Conservation (phyloP, 768 basidiomycete genomes). For the Kwoniella heveanensis region DNA sequence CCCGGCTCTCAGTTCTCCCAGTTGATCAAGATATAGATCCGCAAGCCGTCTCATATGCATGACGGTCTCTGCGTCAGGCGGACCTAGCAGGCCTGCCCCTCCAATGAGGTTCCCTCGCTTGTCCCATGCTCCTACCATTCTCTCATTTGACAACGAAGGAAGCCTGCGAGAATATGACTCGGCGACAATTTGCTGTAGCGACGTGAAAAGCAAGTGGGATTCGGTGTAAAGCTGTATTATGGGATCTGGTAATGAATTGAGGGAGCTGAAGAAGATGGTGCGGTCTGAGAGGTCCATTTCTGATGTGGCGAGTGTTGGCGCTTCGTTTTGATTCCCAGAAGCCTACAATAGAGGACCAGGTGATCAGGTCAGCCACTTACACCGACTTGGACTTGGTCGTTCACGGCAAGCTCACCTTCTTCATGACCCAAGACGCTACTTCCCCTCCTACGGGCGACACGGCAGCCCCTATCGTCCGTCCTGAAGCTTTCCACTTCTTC, state of each 20-base stretch:
- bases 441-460: conserved; percentile 40
- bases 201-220: conserved; percentile 48
- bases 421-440: conserved; percentile 38
- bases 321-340: conserved; percentile 27
- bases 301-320: conserved; percentile 15
- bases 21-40: conserved; percentile 43
- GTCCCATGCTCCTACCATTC: conserved; percentile 39
- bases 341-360: no score
- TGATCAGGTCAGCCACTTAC: no score
- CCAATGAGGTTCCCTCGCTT: conserved; percentile 31
- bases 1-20: conserved; percentile 27
- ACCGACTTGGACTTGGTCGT: no score
- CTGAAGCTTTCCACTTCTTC: conserved; percentile 37
- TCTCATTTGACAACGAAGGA: conserved; percentile 19
- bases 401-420: conserved; percentile 16
- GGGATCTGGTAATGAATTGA: conserved; percentile 25
- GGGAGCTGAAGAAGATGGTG: conserved; percentile 35
- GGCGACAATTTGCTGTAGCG: conserved; percentile 45
- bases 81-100: conserved; percentile 31
- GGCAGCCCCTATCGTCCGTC: conserved; percentile 27
- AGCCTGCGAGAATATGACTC: conserved; percentile 29
- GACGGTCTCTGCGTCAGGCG: conserved; percentile 45
- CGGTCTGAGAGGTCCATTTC: conserved; percentile 25
- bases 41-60: conserved; percentile 46
- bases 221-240: conserved; percentile 43